Evolutionary conservation across 2,329 filamentous ascomycete genomes (phyloP).

Genomic region (Purpureocillium lavendulum): DNA sequence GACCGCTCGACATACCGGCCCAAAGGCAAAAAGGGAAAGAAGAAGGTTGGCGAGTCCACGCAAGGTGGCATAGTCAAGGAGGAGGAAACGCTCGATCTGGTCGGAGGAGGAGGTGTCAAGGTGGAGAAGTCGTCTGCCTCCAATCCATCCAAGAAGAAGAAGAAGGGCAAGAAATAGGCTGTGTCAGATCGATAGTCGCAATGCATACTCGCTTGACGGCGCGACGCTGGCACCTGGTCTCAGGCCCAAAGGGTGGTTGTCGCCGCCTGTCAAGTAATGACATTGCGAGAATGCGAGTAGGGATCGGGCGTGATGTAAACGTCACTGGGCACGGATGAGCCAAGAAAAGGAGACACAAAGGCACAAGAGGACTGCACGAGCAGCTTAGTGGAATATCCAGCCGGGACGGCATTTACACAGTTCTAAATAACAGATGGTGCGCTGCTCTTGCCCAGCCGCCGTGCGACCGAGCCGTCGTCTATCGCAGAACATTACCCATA

Average conservation of each 20-base stretch:
- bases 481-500: too few relatives aligned
- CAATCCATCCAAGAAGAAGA: conserved; percentile 39
- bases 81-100: conserved; percentile 57
- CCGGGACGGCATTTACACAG: too few relatives aligned
- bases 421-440: too few relatives aligned
- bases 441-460: too few relatives aligned
- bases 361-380: too few relatives aligned
- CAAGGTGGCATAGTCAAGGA: conserved; percentile 79
- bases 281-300: too few relatives aligned
- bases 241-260: neutral
- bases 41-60: conserved; percentile 68
- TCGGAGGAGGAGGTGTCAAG: conserved; percentile 56
- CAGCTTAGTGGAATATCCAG: too few relatives aligned
- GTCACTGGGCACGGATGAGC: too few relatives aligned
- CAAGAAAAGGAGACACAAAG: too few relatives aligned
- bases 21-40: conserved; percentile 87
- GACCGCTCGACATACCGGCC: conserved; percentile 84
- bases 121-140: conserved; percentile 48
- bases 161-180: conserved; percentile 43
- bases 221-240: neutral
- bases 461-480: too few relatives aligned
- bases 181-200: neutral
- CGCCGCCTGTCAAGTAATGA: neutral
- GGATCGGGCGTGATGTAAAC: too few relatives aligned
- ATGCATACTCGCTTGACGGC: neutral